These are phyloP conservation scores for Pseudognaphalium luteoalbum DNA, from an alignment of 129 eudicot species.

Conservation along the genomic window DNA sequence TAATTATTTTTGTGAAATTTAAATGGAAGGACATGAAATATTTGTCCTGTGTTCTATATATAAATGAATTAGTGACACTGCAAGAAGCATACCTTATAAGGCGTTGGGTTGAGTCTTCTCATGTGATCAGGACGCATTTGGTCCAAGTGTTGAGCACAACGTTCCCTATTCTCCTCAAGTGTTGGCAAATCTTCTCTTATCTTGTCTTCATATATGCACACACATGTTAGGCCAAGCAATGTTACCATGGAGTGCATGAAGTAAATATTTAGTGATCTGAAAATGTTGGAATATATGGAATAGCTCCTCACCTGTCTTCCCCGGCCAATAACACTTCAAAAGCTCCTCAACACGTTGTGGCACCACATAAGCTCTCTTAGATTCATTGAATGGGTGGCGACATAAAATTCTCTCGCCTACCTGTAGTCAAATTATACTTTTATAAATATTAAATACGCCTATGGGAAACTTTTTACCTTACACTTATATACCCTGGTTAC, in stretches of 20 bases:
- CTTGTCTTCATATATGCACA: conserved; percentile 45
- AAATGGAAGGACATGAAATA: too few relatives aligned
- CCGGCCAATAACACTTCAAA: conserved; percentile 88
- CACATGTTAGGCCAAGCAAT: background rate
- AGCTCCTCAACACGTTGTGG: conserved; percentile 97
- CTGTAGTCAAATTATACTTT: conserved; percentile 30
- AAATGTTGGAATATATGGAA: background rate
- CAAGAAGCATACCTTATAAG: conserved; percentile 70
- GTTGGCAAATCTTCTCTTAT: conserved; percentile 74
- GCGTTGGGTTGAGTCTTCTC: conserved; percentile 95
- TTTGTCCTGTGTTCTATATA: background rate
- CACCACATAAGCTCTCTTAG: conserved; percentile 95
- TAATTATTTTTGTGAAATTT: background rate
- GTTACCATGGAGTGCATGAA: background rate
- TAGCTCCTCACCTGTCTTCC: conserved; percentile 57
- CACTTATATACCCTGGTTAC: too few relatives aligned
- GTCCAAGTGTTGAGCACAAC: conserved; percentile 69
- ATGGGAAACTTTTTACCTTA: background rate
- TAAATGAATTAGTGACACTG: background rate
- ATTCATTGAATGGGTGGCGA: conserved; percentile 93
- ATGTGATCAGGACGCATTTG: conserved; percentile 98
- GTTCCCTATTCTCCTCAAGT: conserved; percentile 61
- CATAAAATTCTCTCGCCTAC: conserved; percentile 82
- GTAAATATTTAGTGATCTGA: background rate
- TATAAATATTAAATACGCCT: background rate